Evolutionary conservation across 2,329 filamentous ascomycete genomes (phyloP).

Genomic region (Phyllosticta capitalensis): DNA sequence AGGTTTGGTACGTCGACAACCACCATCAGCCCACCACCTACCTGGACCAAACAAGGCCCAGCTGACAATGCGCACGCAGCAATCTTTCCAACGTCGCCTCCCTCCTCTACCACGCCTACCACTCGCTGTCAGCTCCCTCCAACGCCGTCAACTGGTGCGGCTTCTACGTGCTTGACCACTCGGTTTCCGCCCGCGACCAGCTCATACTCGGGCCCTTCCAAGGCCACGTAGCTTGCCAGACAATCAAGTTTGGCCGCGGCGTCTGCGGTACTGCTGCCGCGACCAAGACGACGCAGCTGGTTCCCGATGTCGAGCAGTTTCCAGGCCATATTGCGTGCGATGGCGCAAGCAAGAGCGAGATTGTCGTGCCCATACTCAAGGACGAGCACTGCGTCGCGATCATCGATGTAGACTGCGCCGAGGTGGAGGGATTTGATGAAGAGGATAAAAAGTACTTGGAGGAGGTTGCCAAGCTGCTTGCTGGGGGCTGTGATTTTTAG

Average conservation of each 20-base stretch:
- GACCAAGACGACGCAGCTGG: constrained; percentile 52
- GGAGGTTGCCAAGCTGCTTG: constrained; percentile 38
- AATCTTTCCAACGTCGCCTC: constrained; percentile 70
- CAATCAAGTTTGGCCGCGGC: constrained; percentile 61
- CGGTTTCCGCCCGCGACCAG: constrained; percentile 28
- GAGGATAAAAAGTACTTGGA: constrained; percentile 59
- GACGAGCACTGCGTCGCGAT: constrained; percentile 55
- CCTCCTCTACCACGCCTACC: constrained; percentile 70
- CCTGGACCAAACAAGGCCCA: background rate
- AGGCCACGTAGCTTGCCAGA: constrained; percentile 69
- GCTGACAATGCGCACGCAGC: constrained; percentile 32
- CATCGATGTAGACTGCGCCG: constrained; percentile 71
- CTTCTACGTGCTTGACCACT: constrained; percentile 60
- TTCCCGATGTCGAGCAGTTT: constrained; percentile 61
- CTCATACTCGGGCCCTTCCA: constrained; percentile 74
- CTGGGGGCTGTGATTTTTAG: constrained; percentile 25
- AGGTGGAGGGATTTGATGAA: constrained; percentile 56
- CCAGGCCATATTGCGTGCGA: constrained; percentile 79
- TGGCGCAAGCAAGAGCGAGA: constrained; percentile 64
- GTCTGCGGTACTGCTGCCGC: constrained; percentile 66
- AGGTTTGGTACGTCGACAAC: constrained; percentile 10
- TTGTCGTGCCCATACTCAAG: constrained; percentile 64
- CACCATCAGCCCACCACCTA: background rate
- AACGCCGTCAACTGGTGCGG: constrained; percentile 70
- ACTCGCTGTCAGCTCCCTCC: constrained; percentile 58